Base-by-base conservation (phyloP, 2,329 filamentous ascomycete genomes). In the Fusarium subtropicale region DNA sequence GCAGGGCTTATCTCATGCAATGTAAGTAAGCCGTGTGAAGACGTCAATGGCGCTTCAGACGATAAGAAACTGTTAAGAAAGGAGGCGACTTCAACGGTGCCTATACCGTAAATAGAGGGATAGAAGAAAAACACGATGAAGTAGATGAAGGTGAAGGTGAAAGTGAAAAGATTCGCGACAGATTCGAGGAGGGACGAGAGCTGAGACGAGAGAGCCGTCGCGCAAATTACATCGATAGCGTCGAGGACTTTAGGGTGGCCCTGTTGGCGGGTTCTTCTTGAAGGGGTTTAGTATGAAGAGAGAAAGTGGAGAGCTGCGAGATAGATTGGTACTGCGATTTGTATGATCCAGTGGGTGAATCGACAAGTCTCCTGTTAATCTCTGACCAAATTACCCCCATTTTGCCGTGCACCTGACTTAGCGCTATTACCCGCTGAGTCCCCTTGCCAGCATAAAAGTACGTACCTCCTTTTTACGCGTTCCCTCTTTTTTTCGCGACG, bases 151-250 rank as follows among this genome's bases (percentile, higher is more conserved):
- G 56, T 64, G 63, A 68, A 71, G 61, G 61, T 71, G 69, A 72
- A 58, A 59, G 59, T 64, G 63, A 68, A 73, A 73, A 69, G 44
- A 36, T 74, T 74, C 72, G 72, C 72, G 71, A 75, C 60, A 58
- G 62, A 45, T 57, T 69, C 56, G 71, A 61, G 63, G 63, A 57
- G 48, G 48, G 48, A 52, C 31, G 66, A 71, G 68, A 71, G 63
- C 69, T 70, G 70, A 73, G 68, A 74, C 61, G 69, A 65, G 68
- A 71, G 66, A 64, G 56, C 67, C 66, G 72, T 74, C 74, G 74
- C 74, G 74, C 74, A 76, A 76, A 76, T 76, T 76, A 76, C 65
- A 67, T 71, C 60, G 64, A 75, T 74, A 75, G 74, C 74, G 74
- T 71, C 60, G 66, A 73, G 69, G 68, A 62, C 71, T 73, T 73